These are phyloP conservation scores for Fusarium heterosporum DNA, from an alignment of 2,329 filamentous ascomycete genomes.

Conservation along the genomic window DNA sequence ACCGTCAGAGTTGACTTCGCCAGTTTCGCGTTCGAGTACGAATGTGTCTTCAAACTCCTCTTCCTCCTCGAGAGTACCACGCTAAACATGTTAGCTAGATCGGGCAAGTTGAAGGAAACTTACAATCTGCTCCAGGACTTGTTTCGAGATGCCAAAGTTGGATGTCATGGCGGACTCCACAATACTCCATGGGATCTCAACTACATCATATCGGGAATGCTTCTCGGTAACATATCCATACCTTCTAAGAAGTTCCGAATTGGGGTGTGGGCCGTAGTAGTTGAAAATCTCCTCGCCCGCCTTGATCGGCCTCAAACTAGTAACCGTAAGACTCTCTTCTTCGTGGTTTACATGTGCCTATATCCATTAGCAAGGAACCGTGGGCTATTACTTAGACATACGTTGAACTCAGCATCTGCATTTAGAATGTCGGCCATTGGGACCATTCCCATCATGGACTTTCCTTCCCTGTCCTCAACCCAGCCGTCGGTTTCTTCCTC, in stretches of 20 bases:
- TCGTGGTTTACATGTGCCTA: constrained; percentile 67
- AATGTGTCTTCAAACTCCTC: constrained; percentile 81
- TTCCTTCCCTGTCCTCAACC: constrained; percentile 71
- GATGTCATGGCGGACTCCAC: constrained; percentile 62
- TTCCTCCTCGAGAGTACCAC: constrained; percentile 67
- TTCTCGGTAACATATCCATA: constrained; percentile 89
- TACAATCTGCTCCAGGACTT: constrained; percentile 58
- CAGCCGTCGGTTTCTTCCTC: constrained; percentile 73
- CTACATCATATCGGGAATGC: constrained; percentile 83
- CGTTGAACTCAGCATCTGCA: constrained; percentile 89
- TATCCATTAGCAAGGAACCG: constrained; percentile 20
- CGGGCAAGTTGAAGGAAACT: constrained; percentile 32
- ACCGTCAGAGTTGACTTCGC: constrained; percentile 64
- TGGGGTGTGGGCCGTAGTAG: constrained; percentile 87
- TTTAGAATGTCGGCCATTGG: constrained; percentile 92
- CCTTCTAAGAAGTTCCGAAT: constrained; percentile 82
- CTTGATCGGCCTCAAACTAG: constrained; percentile 74
- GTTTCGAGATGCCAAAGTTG: constrained; percentile 53
- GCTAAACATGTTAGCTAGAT: constrained; percentile 49
- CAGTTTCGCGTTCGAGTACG: constrained; percentile 69
- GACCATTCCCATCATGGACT: constrained; percentile 82
- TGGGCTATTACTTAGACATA: constrained; percentile 50
- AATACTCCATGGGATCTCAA: constrained; percentile 76
- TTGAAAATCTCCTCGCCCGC: constrained; percentile 85
- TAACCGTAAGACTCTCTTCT: constrained; percentile 73